Conservation (phyloP, 2,329 filamentous ascomycete genomes). For the Apiospora koreana region DNA sequence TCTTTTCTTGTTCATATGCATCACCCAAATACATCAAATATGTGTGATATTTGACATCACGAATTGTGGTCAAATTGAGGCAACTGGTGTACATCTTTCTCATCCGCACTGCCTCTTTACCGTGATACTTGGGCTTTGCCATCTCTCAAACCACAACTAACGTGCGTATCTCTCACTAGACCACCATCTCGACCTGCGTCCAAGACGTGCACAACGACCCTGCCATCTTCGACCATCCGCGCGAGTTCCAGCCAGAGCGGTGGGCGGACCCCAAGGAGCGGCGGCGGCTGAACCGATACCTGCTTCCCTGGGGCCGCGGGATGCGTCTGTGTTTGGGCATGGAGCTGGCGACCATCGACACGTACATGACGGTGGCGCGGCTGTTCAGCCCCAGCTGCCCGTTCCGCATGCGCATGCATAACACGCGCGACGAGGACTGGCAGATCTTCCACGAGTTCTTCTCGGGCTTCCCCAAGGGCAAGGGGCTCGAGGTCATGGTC, state of each 20-base stretch:
- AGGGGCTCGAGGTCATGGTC: conserved; percentile 23
- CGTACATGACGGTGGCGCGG: conserved; percentile 24
- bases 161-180: conserved; percentile 13
- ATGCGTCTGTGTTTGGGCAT: conserved; percentile 23
- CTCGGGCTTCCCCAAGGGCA: conserved; percentile 22
- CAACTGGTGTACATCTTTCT: not conserved
- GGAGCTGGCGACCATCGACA: conserved; percentile 26
- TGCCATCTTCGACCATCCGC: conserved; percentile 18
- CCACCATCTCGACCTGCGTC: conserved; percentile 24
- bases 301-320: conserved; percentile 26
- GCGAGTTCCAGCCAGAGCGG: conserved; percentile 22
- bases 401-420: conserved; percentile 20
- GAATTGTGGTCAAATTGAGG: not conserved
- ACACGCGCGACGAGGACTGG: conserved; percentile 24
- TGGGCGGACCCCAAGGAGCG: conserved; percentile 22
- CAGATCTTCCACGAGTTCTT: conserved; percentile 25
- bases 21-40: not conserved
- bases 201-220: conserved; percentile 24
- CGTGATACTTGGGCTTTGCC: too few relatives aligned
- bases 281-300: conserved; percentile 19
- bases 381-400: conserved; percentile 22
- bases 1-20: too few relatives aligned
- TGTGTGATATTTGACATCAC: not conserved
- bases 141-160: not conserved
- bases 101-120: not conserved